Percentiles rank a stretch among this genome's conserved stretches.
These are phyloP conservation scores for Articulospora tetracladia DNA, from an alignment of 495 filamentous ascomycete species.

Conservation along the genomic window DNA sequence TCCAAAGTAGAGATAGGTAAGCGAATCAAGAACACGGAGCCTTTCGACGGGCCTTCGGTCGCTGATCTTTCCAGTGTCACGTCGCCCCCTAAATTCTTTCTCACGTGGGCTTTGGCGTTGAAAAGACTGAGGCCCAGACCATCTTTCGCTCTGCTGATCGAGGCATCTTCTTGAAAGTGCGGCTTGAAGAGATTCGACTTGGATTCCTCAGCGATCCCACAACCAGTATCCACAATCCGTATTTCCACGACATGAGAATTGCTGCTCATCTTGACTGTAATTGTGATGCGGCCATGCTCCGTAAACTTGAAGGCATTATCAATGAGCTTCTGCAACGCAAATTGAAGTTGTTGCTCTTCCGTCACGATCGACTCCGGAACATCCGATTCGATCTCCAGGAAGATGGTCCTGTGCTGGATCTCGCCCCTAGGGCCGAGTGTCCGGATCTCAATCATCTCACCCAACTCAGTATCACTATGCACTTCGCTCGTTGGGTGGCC, in stretches of 20 bases:
- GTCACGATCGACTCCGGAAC: slow-evolving; percentile 64
- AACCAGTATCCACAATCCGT: slow-evolving; percentile 66
- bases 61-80: slow-evolving; percentile 64
- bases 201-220: slow-evolving; percentile 69
- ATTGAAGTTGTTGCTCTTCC: slow-evolving; percentile 31
- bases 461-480: slow-evolving; percentile 53
- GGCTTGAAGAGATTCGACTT: slow-evolving; percentile 70
- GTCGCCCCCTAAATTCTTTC: slow-evolving; percentile 69
- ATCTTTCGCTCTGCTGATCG: slow-evolving; percentile 67
- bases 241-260: slow-evolving; percentile 44
- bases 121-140: slow-evolving; percentile 72
- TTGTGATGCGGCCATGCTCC: slow-evolving; percentile 59
- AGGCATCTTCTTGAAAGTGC: slow-evolving; percentile 69
- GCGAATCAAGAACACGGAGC: slow-evolving; percentile 72
- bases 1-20: slow-evolving; percentile 41
- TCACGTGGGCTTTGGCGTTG: slow-evolving; percentile 71
- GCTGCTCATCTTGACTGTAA: slow-evolving; percentile 46
- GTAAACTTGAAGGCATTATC: slow-evolving; percentile 82
- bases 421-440: slow-evolving; percentile 56
- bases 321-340: slow-evolving; percentile 71
- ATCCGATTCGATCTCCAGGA: slow-evolving; percentile 61
- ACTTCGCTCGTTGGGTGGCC: slow-evolving; percentile 68
- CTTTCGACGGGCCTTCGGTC: slow-evolving; percentile 61
- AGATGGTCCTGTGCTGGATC: slow-evolving; percentile 55
- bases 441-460: slow-evolving; percentile 65